phyloP scores from a whole-genome alignment of 1,284 basidiomycete genomes.

The Wolfiporia cocos region DNA sequence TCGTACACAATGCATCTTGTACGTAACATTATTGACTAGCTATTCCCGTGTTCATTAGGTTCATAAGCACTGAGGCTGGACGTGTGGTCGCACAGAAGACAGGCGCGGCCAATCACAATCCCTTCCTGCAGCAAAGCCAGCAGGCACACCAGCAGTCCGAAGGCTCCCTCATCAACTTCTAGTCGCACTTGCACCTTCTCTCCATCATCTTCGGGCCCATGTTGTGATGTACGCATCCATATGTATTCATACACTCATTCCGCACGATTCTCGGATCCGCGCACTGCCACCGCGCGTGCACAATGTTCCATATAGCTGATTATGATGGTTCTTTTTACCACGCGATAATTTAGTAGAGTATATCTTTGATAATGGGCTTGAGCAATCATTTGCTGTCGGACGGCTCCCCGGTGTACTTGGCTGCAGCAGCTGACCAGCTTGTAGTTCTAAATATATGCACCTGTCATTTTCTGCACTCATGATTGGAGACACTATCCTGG shows the following conservation, averaged over 20 bases:
- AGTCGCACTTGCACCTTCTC: neutral
- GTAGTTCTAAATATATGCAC: too few species aligned
- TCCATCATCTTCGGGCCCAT: neutral
- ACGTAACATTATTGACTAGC: conserved; percentile 66
- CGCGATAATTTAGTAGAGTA: too few species aligned
- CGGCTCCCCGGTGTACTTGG: too few species aligned
- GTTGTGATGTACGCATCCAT: neutral
- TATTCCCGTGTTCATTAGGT: conserved; percentile 31
- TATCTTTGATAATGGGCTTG: too few species aligned
- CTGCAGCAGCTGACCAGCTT: too few species aligned
- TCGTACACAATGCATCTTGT: conserved; percentile 65
- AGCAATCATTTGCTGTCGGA: too few species aligned
- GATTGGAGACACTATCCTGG: too few species aligned
- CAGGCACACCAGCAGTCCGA: neutral
- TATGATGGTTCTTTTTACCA: too few species aligned
- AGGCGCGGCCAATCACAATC: conserved; percentile 29
- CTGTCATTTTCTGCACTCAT: too few species aligned
- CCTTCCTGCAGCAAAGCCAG: conserved; percentile 11
- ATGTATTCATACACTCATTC: neutral
- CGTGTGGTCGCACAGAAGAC: conserved; percentile 52
- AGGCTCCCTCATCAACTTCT: conserved; percentile 3
- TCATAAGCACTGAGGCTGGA: conserved; percentile 58
- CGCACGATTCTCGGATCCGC: too few species aligned
- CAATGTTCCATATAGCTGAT: too few species aligned
- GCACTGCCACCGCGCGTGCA: too few species aligned